phyloP scores from a whole-genome alignment of 108 stramenopile genomes.

The Discostella stelligeroides region DNA sequence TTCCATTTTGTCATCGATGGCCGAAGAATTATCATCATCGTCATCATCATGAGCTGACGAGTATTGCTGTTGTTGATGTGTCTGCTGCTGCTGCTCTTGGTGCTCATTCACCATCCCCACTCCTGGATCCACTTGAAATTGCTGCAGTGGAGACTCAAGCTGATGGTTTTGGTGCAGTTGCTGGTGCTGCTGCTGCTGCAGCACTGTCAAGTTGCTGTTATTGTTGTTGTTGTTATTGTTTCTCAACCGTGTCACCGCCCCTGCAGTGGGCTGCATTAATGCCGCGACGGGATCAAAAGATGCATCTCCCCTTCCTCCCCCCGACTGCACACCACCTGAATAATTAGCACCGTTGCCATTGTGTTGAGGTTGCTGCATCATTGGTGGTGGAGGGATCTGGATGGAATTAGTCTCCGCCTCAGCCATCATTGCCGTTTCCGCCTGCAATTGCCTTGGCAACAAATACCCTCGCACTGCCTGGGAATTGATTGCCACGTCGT shows the following conservation, averaged over 20 bases:
- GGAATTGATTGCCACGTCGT: constrained; percentile 66
- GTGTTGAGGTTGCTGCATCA: no score
- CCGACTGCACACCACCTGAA: constrained; percentile 25
- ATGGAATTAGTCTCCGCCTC: constrained; percentile 21
- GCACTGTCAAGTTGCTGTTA: neutral
- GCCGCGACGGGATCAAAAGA: constrained; percentile 38
- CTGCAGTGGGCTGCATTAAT: constrained; percentile 50
- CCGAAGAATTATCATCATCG: no score
- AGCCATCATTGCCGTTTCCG: constrained; percentile 81
- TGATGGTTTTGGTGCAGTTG: constrained; percentile 11
- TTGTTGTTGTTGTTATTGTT: neutral
- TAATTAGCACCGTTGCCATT: no score
- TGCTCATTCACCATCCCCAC: neutral
- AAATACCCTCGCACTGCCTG: constrained; percentile 77
- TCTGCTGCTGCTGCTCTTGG: neutral
- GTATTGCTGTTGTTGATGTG: neutral
- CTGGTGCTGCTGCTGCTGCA: constrained; percentile 16
- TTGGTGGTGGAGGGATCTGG: constrained; percentile 47
- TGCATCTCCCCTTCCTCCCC: neutral
- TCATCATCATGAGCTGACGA: no score
- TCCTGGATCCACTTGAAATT: neutral
- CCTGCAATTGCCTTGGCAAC: constrained; percentile 81
- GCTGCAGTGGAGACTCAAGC: neutral
- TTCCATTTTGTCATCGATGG: no score
- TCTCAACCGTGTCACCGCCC: neutral